Evolutionary conservation across 768 basidiomycete species (phyloP).

Genomic region (Calocera cornea): DNA sequence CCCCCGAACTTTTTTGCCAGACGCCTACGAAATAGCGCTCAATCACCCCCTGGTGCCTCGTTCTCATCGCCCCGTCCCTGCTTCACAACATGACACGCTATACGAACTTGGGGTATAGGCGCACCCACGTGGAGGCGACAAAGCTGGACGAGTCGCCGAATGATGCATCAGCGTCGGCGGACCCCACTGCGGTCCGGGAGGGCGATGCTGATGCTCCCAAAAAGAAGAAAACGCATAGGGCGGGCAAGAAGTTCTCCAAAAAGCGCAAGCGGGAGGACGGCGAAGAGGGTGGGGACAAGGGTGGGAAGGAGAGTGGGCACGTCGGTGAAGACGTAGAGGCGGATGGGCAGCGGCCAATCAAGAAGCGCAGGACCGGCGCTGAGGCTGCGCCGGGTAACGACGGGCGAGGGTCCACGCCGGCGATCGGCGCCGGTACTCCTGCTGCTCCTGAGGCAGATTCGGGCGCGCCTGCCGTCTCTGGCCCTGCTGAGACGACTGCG

Average conservation of each 20-base stretch:
- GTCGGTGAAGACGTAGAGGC: conserved; percentile 18
- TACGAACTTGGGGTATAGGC: conserved; percentile 61
- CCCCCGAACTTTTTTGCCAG: too few relatives aligned
- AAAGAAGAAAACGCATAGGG: conserved; percentile 32
- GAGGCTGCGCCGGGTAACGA: conserved; percentile 16
- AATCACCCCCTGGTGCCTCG: too few relatives aligned
- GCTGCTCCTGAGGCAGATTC: neutral
- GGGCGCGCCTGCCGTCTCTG: neutral
- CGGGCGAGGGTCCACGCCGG: conserved; percentile 12
- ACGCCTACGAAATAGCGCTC: too few relatives aligned
- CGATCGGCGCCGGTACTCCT: neutral
- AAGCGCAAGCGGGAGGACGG: conserved; percentile 40
- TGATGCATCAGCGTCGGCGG: neutral
- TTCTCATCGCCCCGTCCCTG: neutral
- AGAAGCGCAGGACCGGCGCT: conserved; percentile 9
- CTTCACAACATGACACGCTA: conserved; percentile 47
- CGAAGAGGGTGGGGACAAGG: conserved; percentile 22
- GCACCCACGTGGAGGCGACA: conserved; percentile 50
- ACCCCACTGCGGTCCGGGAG: conserved; percentile 1
- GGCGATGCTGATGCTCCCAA: conserved; percentile 26
- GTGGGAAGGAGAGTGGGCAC: conserved; percentile 13
- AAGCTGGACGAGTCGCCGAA: conserved; percentile 13
- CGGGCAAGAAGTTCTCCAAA: conserved; percentile 15
- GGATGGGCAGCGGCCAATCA: conserved; percentile 13
- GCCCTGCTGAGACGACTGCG: neutral